Base-by-base conservation (phyloP, 192 early-diverging fungal genomes). In the Coemansia erecta region DNA sequence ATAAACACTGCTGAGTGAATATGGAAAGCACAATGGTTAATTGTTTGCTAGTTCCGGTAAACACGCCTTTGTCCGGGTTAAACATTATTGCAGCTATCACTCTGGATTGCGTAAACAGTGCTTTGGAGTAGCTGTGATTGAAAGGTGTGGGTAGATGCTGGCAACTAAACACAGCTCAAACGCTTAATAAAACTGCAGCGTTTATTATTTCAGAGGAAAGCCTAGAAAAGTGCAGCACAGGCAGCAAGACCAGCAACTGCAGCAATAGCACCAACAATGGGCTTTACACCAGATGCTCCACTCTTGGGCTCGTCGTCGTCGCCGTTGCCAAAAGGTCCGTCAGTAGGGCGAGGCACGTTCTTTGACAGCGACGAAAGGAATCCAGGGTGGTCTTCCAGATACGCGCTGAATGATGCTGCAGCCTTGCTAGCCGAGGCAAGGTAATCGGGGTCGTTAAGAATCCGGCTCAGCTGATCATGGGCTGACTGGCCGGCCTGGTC, bases 381-480 rank as follows among this genome's bases (percentile, higher is more conserved):
- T 3, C 49, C 49, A 13, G 49, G 49, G 24, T 51, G 23, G 13
- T 51, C n/a, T 2, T 23, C 13, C 2, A 51, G 3, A 31, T 28
- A 51, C 2, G 23, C 14, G 49, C n/a, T 51, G 49, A 28, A 7
- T 13, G 49, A 51, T 5, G 23, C 28, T 15, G 28, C 14, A 26
- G 49, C 49, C 49, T 51, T 23, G 49, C 49, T 51, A 19, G 49
- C 49, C 9, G 49, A 51, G 4, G 23, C 28, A 23, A 51, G 23
- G 6, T 28, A 23, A 17, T 51, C n/a, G 49, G 49, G 49, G 49
- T 51, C 26, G 24, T 26, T 26, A 11, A 51, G 49, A 15, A 51
- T 26, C 11, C 14, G 28, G 24, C n/a, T 26, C 23, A 51, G 49
- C 11, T 23, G 24, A 11, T 51, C 26, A 10, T 51, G 49, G 3